These are phyloP conservation scores for Coemansia asiatica DNA, from an alignment of 192 early-diverging fungal species.

Conservation along the genomic window DNA sequence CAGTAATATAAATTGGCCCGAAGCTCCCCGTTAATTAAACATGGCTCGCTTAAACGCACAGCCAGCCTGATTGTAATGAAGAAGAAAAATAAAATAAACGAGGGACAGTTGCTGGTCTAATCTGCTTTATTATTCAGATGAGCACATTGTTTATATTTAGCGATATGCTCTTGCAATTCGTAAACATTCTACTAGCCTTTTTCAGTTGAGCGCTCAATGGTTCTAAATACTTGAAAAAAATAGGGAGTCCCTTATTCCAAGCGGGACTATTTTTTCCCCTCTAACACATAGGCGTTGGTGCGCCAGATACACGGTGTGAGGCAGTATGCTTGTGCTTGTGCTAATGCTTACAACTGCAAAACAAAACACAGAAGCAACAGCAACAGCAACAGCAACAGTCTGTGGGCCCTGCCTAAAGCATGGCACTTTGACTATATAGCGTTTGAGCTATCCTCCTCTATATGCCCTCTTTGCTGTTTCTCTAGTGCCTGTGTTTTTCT, in stretches of 20 bases:
- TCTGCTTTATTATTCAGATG: constrained; percentile 4
- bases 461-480: background rate
- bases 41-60: background rate
- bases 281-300: too few species aligned
- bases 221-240: background rate
- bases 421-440: background rate
- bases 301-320: too few species aligned
- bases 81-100: background rate
- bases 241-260: background rate
- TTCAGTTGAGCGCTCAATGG: background rate
- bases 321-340: too few species aligned
- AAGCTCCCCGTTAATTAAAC: background rate
- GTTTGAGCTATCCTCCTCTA: background rate
- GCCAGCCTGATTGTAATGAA: background rate
- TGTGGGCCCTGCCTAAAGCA: too few species aligned
- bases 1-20: background rate
- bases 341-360: too few species aligned
- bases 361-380: background rate
- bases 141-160: constrained; percentile 5
- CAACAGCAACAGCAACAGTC: background rate
- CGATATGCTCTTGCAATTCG: background rate
- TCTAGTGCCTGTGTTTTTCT: background rate
- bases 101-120: too few species aligned
- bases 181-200: constrained; percentile 15
- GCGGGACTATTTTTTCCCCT: background rate